Evolutionary conservation across 257 asterid species (phyloP).

Genomic region (Solanum rostratum): DNA sequence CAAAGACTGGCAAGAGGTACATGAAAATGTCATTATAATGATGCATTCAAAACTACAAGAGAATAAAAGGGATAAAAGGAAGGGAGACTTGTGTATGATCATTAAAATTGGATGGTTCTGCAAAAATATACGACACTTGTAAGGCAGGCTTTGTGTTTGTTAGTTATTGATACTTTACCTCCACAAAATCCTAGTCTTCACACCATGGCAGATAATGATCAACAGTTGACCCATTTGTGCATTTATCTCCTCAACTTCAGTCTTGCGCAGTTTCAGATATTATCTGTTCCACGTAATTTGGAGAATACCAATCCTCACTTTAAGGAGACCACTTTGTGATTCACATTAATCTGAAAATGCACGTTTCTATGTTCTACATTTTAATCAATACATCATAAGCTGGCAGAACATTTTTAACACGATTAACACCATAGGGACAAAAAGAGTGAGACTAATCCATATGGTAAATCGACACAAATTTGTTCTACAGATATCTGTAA

Average conservation of each 20-base stretch:
- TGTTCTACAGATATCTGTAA: not conserved
- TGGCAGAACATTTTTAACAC: not conserved
- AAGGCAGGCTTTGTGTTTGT: not conserved
- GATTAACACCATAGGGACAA: not conserved
- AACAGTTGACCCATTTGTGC: not conserved
- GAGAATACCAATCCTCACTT: not conserved
- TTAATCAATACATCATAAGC: not conserved
- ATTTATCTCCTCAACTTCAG: not conserved
- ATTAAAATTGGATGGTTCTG: not conserved
- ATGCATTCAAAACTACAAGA: not conserved
- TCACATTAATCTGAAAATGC: not conserved
- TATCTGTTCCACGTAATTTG: not conserved
- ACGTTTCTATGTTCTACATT: not conserved
- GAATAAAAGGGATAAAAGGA: not conserved
- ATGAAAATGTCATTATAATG: not conserved
- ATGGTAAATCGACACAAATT: not conserved
- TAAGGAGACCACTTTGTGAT: not conserved
- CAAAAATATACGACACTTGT: not conserved
- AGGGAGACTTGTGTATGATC: not conserved
- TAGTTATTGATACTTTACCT: not conserved
- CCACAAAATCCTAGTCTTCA: not conserved
- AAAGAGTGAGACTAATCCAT: not conserved
- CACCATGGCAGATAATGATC: not conserved
- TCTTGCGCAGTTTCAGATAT: not conserved
- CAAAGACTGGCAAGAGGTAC: not conserved